Evolutionary conservation across 345 rosid genomes (phyloP), one percentile per base, ranked within the genome.

Genomic region (Brassica carinata): DNA sequence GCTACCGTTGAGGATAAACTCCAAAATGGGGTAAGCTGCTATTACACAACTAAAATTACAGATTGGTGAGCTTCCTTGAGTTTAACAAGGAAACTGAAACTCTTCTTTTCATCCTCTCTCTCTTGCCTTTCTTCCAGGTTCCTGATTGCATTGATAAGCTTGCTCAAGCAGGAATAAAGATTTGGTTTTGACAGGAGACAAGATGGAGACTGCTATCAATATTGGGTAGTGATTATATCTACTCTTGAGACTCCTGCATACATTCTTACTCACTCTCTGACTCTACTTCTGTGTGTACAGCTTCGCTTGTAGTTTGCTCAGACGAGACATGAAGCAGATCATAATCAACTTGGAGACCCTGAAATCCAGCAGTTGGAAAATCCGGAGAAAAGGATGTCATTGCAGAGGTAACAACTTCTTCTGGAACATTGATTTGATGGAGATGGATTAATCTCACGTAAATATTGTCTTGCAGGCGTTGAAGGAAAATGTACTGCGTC

Each of bases 121-220:
- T 75, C 33, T 82, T 36, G 65, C 31, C 19, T 82, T 26, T 68
- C 5, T 11, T 61, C 77, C 78, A 94, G 98, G 99, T 95, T 74
- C 92, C 99, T 72, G 93, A 89, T 81, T 95, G 98, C 90, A 95
- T 95, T 72, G 94, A 95, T 89, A 95, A 89, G 83, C 99, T 95
- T 86, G 99, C 99, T 57, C 97, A 86, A 88, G 99, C 99, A 61
- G 99, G 99, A 79, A 95, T 93, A 71, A 95, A 93, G 84, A 88
- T 95, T 68, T 95, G 99, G 97, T 95, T 69, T 85, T 95, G 89
- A 95, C 98, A 4, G 99, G 99, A 77, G 99, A 95, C 87, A 95
- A 95, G 87, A 93, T 95, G 98, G 99, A 95, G 87, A 95, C 99
- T 45, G 99, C 98, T 77, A 95, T 95, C 87, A 95, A 95, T 84